These are phyloP conservation scores for Colletotrichum liaoningense DNA, from an alignment of 2,329 filamentous ascomycete genomes.

Conservation along the genomic window DNA sequence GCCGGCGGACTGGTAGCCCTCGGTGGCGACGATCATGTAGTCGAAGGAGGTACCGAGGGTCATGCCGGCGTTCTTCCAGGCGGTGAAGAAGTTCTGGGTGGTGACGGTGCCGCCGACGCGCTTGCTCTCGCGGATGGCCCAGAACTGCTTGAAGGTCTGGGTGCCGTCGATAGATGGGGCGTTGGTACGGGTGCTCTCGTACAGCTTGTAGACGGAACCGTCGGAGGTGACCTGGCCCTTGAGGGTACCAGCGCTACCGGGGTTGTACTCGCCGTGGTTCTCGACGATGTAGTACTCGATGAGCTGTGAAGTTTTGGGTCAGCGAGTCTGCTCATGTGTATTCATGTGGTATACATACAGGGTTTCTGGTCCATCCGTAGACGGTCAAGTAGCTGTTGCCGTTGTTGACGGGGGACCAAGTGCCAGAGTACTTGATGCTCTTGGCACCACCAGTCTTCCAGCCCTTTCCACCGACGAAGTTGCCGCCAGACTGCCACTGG, in stretches of 20 bases:
- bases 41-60: slow-evolving; percentile 57
- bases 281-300: slow-evolving; percentile 43
- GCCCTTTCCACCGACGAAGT: slow-evolving; percentile 69
- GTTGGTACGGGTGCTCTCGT: slow-evolving; percentile 50
- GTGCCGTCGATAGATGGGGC: slow-evolving; percentile 62
- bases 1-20: slow-evolving; percentile 64
- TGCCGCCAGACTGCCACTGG: slow-evolving; percentile 58
- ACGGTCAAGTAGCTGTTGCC: slow-evolving; percentile 50
- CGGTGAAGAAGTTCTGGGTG: slow-evolving; percentile 62
- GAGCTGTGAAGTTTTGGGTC: background rate
- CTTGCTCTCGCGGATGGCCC: slow-evolving; percentile 62
- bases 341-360: slow-evolving; percentile 39
- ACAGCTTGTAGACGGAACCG: slow-evolving; percentile 52
- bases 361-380: slow-evolving; percentile 52
- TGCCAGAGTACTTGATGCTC: slow-evolving; percentile 43
- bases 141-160: slow-evolving; percentile 64
- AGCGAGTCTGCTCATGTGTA: background rate
- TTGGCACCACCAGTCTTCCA: slow-evolving; percentile 63
- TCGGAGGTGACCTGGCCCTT: slow-evolving; percentile 50
- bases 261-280: slow-evolving; percentile 51
- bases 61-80: slow-evolving; percentile 61
- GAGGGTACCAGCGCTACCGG: slow-evolving; percentile 45
- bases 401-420: slow-evolving; percentile 44
- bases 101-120: slow-evolving; percentile 62
- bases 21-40: slow-evolving; percentile 67